Evolutionary conservation across 1,284 basidiomycete species (phyloP).

Genomic region (Vanrija pseudolonga): DNA sequence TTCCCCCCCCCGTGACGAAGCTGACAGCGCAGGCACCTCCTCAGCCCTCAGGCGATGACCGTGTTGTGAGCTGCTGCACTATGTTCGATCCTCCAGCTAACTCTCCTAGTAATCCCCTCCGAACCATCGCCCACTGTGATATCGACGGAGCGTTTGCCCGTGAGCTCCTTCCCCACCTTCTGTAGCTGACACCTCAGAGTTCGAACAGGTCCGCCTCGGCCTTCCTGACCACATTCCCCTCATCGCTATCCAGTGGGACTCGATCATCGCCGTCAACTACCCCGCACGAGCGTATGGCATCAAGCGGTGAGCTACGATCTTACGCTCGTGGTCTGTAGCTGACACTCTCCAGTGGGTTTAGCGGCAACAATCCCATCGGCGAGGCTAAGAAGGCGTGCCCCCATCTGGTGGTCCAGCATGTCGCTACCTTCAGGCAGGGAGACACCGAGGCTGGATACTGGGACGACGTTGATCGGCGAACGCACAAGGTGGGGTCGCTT

Average conservation of each 20-base stretch:
- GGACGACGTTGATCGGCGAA: constrained; percentile 76
- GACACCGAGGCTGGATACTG: constrained; percentile 84
- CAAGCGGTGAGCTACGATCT: constrained; percentile 55
- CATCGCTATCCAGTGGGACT: constrained; percentile 90
- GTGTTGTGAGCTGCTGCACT: constrained; percentile 26
- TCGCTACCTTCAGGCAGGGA: constrained; percentile 84
- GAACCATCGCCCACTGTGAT: constrained; percentile 80
- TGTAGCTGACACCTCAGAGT: constrained; percentile 52
- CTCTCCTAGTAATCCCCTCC: constrained; percentile 35
- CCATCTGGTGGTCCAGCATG: constrained; percentile 78
- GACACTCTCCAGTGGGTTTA: not conserved
- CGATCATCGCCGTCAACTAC: constrained; percentile 89
- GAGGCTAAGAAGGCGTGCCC: constrained; percentile 85
- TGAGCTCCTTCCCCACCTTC: constrained; percentile 13
- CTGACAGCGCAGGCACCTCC: constrained; percentile 30
- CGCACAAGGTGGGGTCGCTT: constrained; percentile 73
- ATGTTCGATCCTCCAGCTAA: not conserved
- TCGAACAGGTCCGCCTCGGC: constrained; percentile 78
- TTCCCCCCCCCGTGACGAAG: no score
- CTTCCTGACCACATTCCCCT: constrained; percentile 69
- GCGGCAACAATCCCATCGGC: constrained; percentile 51
- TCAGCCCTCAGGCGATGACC: constrained; percentile 42
- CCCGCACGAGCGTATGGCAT: constrained; percentile 87
- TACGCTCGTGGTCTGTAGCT: not conserved
- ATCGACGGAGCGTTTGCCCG: constrained; percentile 86